phyloP scores from a whole-genome alignment of 148 eudicot species.

The Vaccinium vitisidaea region DNA sequence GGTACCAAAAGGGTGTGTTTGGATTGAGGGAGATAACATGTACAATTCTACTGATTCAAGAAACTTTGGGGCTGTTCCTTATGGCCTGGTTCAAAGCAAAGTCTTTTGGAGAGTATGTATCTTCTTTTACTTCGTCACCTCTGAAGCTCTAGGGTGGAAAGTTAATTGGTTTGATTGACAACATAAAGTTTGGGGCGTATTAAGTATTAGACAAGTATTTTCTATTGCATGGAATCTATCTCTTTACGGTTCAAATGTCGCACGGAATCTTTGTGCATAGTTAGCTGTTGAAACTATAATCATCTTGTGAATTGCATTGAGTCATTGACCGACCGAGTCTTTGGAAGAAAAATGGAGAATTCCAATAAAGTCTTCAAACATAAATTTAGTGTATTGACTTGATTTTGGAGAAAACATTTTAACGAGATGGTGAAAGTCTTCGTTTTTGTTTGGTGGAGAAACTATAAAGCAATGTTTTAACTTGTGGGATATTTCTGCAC shows the following conservation, averaged over 20 bases:
- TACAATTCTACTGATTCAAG: constrained; percentile 64
- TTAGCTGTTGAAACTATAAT: not conserved
- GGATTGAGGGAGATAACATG: constrained; percentile 85
- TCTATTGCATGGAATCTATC: not conserved
- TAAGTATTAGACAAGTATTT: not conserved
- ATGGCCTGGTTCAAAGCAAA: constrained; percentile 52
- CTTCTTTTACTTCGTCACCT: not conserved
- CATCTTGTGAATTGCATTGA: not conserved
- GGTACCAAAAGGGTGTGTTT: constrained; percentile 87
- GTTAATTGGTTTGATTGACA: not conserved
- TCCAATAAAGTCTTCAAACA: not conserved
- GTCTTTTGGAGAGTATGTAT: constrained; percentile 63
- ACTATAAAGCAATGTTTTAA: not conserved
- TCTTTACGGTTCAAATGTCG: not conserved
- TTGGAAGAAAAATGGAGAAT: not conserved
- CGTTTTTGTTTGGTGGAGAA: not conserved
- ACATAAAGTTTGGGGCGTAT: not conserved
- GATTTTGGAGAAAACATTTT: not conserved
- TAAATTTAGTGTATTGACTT: not conserved
- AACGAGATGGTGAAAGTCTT: not conserved
- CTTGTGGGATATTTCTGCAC: not conserved
- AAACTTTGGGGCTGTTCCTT: constrained; percentile 74
- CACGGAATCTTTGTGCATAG: not conserved
- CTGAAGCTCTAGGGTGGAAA: not conserved
- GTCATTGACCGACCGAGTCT: not conserved